Evolutionary conservation across 2,329 filamentous ascomycete species (phyloP), one percentile per base, ranked within the genome.

Genomic region (Fusarium buxicola): DNA sequence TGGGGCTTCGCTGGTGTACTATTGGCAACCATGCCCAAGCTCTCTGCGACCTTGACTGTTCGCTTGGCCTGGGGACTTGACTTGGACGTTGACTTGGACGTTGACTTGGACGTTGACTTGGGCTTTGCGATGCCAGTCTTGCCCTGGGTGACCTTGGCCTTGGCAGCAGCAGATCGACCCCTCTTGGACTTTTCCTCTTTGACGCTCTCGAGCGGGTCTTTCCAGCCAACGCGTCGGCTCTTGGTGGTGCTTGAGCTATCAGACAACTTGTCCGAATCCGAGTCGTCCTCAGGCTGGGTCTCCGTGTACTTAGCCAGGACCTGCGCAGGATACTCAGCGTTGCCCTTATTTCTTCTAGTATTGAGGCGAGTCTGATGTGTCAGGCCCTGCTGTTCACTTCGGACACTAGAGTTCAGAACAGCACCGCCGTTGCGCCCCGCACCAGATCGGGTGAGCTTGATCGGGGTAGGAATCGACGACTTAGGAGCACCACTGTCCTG

Each of bases 261-360:
- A 16, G 52, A 57, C 38, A 43, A 46, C 28, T 51, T 43, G 15
- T 35, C 36, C 8, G 28, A 43, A 15, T 70, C 68, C n/a, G 60
- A 62, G 10, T 60, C 60, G 7, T 70, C 72, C 24, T 48, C 57
- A 38, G 55, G 55, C 44, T 52, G 40, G 39, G 70, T 58, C 53
- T 69, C 70, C 41, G 66, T 65, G 50, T 68, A 58, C 62, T 65
- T 74, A 60, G 72, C 75, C 41, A 78, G 63, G 44, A 76, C 64
- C 39, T 76, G 69, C 25, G 73, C 69, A 13, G 76, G 74, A 47
- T 74, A 73, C 66, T 75, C 73, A 13, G 76, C 70, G 36, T 72
- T 69, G 18, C 74, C 75, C 69, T 65, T 75, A 63, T 78, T 78
- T 59, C 60, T 72, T 51, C 63, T 68, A 46, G 76, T 78, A 58